Conservation (phyloP, 2,329 filamentous ascomycete species). For the Mollisia scopiformis region DNA sequence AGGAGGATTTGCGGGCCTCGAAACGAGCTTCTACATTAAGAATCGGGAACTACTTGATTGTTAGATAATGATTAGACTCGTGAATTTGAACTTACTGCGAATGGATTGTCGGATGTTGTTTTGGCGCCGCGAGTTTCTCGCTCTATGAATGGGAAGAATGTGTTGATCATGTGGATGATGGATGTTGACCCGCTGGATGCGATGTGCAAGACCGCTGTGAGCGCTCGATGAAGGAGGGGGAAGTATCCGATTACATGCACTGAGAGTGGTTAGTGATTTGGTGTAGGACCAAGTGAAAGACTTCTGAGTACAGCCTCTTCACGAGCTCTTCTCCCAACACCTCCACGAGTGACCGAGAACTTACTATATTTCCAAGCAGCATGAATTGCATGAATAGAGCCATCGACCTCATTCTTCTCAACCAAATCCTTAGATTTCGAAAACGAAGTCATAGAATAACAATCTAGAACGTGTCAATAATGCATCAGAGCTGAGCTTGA, state of each 20-base stretch:
- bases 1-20: background rate
- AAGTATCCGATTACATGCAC: constrained; percentile 16
- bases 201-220: background rate
- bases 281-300: too few relatives aligned
- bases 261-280: background rate
- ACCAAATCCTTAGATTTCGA: constrained; percentile 12
- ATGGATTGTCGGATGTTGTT: background rate
- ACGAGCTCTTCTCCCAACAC: too few relatives aligned
- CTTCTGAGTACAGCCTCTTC: too few relatives aligned
- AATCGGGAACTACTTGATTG: constrained; percentile 1
- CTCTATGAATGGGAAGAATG: background rate
- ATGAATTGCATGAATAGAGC: constrained; percentile 7
- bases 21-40: background rate
- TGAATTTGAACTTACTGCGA: background rate
- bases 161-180: background rate
- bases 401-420: constrained; percentile 12
- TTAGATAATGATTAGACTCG: too few relatives aligned
- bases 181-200: background rate
- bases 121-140: background rate
- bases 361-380: constrained; percentile 15
- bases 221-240: constrained; percentile 7
- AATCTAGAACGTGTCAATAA: constrained; percentile 10
- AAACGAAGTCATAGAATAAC: constrained; percentile 13
- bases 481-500: background rate
- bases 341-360: too few relatives aligned